These are phyloP conservation scores for Zygotorulaspora sp. DNA, from an alignment of 805 yeast species.

Conservation along the genomic window DNA sequence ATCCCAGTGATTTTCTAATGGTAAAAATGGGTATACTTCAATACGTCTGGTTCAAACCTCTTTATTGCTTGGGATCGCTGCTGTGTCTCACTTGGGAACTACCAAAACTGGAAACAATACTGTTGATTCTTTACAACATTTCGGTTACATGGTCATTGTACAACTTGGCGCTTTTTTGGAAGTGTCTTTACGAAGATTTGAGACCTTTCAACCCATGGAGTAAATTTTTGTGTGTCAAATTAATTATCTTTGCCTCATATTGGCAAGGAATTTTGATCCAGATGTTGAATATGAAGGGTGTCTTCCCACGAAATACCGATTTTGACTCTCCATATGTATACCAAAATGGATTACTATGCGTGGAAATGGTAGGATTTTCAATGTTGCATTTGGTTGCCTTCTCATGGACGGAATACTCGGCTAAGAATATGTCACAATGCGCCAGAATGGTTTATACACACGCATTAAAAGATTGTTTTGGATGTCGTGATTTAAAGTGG, in stretches of 20 bases:
- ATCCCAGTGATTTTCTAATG: conserved; percentile 70
- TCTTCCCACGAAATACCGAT: conserved; percentile 35
- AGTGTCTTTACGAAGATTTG: conserved; percentile 73
- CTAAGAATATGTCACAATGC: conserved; percentile 58
- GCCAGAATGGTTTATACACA: conserved; percentile 54
- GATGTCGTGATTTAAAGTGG: conserved; percentile 67
- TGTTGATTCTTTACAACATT: conserved; percentile 70
- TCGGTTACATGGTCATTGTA: conserved; percentile 81
- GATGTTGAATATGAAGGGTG: conserved; percentile 46
- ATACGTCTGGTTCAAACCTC: conserved; percentile 91
- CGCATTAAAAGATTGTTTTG: conserved; percentile 75
- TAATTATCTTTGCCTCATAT: conserved; percentile 94
- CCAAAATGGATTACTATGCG: conserved; percentile 73
- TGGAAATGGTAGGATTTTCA: conserved; percentile 83
- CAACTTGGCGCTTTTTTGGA: conserved; percentile 88
- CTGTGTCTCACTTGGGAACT: conserved; percentile 44
- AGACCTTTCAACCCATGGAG: conserved; percentile 83
- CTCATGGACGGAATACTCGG: conserved; percentile 66
- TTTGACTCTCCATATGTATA: conserved; percentile 49
- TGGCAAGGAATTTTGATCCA: conserved; percentile 83
- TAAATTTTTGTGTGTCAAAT: conserved; percentile 86
- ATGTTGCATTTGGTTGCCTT: conserved; percentile 86
- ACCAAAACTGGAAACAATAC: conserved; percentile 44
- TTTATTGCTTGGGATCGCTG: conserved; percentile 55
- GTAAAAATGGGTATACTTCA: conserved; percentile 86